Base-by-base conservation (phyloP, 2,329 filamentous ascomycete species). In the Botrytis fragariae region DNA sequence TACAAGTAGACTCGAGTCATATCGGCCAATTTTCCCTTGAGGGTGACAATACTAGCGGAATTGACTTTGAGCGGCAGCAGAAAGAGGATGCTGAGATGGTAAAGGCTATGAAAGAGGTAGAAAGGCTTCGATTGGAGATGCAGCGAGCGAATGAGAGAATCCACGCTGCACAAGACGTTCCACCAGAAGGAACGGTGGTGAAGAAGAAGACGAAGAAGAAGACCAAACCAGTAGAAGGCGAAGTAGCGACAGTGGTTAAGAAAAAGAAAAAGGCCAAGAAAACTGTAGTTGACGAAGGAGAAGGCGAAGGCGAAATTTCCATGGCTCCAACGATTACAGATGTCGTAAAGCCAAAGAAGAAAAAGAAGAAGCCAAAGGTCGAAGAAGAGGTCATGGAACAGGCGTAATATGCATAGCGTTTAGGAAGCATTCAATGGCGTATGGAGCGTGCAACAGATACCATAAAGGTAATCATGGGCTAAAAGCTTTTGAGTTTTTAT, bases 31-130 rank as follows among this genome's bases (percentile, higher is more conserved):
- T 98, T 61, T 92, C 88, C 62, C 87, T 98, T 1, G 89, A 91
- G 67, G 89, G 86, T 45, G 84, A 82, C 67, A 80, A 80, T 10
- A 77, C 79, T 54, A 79, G 77, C 45, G 74, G 81, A n/a, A 81
- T 83, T 8, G 89, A 92, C 73, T 86, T 89, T 69, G 92, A 94
- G 79, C 86, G 86, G 70, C 88, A 91, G 76, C 88, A 91, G 80
- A 89, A 88, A 25, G 94, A 97, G 79, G 94, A 98, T 74, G 90
- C 89, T 1, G 95, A 98, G 83, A 97, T 98, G 93, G 90, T 89
- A 62, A 90, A 90, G 79, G 96, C 95, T 14, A 90, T 98, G 86
- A 91, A 91, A 81, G 93, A 98, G 81, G 93, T 99, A 4, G 95
- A 98, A 84, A 87, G 91, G 69, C 84, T 97, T 74, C 87, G 96